Evolutionary conservation across 768 basidiomycete species (phyloP), one percentile per base, ranked within the genome.

Genomic region (Auriscalpium vulgare): DNA sequence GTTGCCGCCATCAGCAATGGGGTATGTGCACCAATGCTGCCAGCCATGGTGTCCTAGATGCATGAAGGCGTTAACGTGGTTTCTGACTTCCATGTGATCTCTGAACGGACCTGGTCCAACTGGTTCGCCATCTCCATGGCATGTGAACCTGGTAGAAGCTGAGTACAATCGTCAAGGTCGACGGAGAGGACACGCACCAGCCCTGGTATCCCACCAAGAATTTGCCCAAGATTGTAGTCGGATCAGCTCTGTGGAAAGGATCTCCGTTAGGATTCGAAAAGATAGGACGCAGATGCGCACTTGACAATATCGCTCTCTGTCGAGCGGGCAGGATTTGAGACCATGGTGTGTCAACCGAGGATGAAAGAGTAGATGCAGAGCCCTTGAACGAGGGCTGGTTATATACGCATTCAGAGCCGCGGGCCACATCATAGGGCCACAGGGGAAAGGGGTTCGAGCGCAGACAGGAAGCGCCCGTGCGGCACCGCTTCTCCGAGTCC

Each of bases 181-280:
- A 29, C 10, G 21, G 40, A 13, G 13, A 51, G 43, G 29, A 14
- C 44, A n/a, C 61, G 3, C 50, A 88, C 90, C 90, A 92, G 67
- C 89, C 91, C 70, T 92, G 91, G 67, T 92, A 92, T 37, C 90
- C 90, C 0, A 91, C 87, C 35, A 93, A 69, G 62, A 91, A 82
- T 65, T 92, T 93, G 71, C 89, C 81, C 55, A 89, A 87, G 48
- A 93, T 89, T 10, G 88, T 89, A 6, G 77, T 78, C 23, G 90
- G 81, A 65, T 87, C 77, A 10, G 85, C 84, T 60, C 87, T 77
- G n/a, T 21, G 8, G 10, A 46, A 21, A 29, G n/a, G 8, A 17
- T 46, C n/a, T 11, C 40, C 36, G 29, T 21, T 34, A 37, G 46
- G 10, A 29, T 17, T 35, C n/a, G 16, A 11, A 37, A 37, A 13